A percentile compares a stretch with the other conserved stretches of the same genome.
Evolutionary conservation across 2,329 filamentous ascomycete species (phyloP).

Genomic region (Scedosporium dehoogii): DNA sequence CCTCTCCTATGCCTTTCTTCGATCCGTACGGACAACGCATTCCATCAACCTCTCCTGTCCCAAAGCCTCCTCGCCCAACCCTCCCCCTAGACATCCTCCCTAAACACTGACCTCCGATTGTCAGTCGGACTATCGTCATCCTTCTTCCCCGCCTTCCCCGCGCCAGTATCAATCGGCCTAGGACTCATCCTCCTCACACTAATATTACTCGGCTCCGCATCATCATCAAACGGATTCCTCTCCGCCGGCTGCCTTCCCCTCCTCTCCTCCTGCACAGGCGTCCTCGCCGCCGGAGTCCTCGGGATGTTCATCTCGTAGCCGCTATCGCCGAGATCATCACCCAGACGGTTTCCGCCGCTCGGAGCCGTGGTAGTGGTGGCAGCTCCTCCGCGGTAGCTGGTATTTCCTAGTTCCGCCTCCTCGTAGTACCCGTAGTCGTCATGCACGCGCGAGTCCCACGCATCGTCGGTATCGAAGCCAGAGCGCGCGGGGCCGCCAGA

Average conservation of each 20-base stretch:
- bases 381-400: constrained; percentile 20
- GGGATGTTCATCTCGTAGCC: constrained; percentile 41
- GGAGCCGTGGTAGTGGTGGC: neutral
- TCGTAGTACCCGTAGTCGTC: constrained; percentile 52
- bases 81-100: constrained; percentile 49
- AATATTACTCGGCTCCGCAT: constrained; percentile 50
- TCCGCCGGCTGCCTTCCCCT: constrained; percentile 22
- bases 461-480: constrained; percentile 69
- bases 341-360: constrained; percentile 1
- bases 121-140: constrained; percentile 51
- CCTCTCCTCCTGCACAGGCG: constrained; percentile 31
- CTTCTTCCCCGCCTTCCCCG: constrained; percentile 16
- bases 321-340: constrained; percentile 23
- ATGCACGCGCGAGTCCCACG: constrained; percentile 73
- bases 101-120: constrained; percentile 55
- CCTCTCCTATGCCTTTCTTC: neutral
- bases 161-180: constrained; percentile 51
- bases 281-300: constrained; percentile 21
- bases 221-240: constrained; percentile 63
- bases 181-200: constrained; percentile 65
- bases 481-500: constrained; percentile 24
- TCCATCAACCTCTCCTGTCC: neutral
- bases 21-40: neutral
- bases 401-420: constrained; percentile 9
- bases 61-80: no score